Base-by-base conservation (phyloP, 2,329 filamentous ascomycete species). In the Fusarium avenaceum region DNA sequence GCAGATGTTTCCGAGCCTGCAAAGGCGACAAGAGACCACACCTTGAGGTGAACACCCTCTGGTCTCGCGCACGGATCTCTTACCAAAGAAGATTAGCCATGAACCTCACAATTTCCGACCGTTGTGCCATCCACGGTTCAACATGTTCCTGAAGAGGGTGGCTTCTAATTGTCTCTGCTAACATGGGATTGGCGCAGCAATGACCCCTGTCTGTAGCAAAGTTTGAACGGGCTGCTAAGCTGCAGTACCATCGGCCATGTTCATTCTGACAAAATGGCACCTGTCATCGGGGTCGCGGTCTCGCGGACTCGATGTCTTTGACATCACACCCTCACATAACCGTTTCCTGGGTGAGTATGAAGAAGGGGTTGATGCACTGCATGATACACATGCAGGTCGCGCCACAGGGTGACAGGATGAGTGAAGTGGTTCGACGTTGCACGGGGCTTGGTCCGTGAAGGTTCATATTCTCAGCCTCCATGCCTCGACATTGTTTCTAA, bases 321-420 rank as follows among this genome's bases (percentile, higher is more conserved):
- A 58, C 68, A 70, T 48, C 68, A 73, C 71, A 73, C 68, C 71
- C 55, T 53, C 53, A 51, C 30, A 38, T 28, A 19, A 24, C 33
- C 28, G 30, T 53, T 40, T 54, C 48, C 42, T 48, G 22, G 28
- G 28, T 30, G 28, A 30, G 28, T 30, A 10, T 30, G 10, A 43
- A 32, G 49, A 43, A 54, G 43, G 15, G 30, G 7, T n/a, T 11
- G 26, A 32, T 63, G 57, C 22, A 46, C 40, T 44, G 22, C 43
- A 35, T 39, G 38, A 63, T 43, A 30, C 62, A 44, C 53, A 67
- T 70, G 28, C 60, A 64, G 42, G 48, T 62, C 24, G 33, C 39
- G 62, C 32, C 51, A 45, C 51, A 50, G 22, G 32, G 42, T 22
- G 52, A 44, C 51, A 50, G 22, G 32, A 43, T 22, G 52, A 44